phyloP scores from a whole-genome alignment of 805 yeast species.

The Zygosaccharomyces lentus region DNA sequence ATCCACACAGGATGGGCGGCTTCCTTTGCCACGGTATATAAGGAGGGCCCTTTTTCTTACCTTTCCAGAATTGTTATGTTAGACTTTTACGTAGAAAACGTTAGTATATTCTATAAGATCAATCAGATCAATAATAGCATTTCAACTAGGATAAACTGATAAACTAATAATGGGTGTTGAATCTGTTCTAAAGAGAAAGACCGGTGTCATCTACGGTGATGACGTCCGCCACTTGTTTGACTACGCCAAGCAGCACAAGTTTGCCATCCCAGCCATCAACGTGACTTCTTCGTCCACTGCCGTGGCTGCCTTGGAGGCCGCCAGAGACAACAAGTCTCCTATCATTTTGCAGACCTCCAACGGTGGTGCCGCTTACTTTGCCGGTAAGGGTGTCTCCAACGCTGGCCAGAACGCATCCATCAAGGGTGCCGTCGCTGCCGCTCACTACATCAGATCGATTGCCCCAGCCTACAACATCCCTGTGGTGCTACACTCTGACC shows the following conservation, averaged over 20 bases:
- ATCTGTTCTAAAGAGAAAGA: slow-evolving; percentile 80
- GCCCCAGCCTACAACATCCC: slow-evolving; percentile 97
- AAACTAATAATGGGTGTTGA: slow-evolving; percentile 50
- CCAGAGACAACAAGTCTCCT: slow-evolving; percentile 91
- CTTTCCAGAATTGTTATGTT: too few species aligned
- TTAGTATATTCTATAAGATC: not conserved
- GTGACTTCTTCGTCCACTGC: slow-evolving; percentile 97
- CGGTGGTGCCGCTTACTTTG: slow-evolving; percentile 99
- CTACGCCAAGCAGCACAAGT: slow-evolving; percentile 88
- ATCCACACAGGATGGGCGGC: not conserved
- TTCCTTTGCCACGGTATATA: not conserved
- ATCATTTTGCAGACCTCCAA: slow-evolving; percentile 94
- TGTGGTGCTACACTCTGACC: slow-evolving; percentile 95
- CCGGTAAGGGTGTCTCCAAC: slow-evolving; percentile 98
- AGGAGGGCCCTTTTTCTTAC: not conserved
- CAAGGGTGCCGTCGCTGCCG: slow-evolving; percentile 94
- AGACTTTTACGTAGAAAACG: too few species aligned
- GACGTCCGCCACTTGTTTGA: slow-evolving; percentile 81
- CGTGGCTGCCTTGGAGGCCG: slow-evolving; percentile 95
- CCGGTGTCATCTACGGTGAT: slow-evolving; percentile 99
- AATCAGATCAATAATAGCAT: not conserved
- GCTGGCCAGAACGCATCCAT: slow-evolving; percentile 90
- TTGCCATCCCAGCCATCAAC: slow-evolving; percentile 98
- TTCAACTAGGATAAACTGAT: not conserved
- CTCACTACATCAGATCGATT: slow-evolving; percentile 92